phyloP scores from a whole-genome alignment of 2,329 filamentous ascomycete genomes.

The Laburnicola sp. region DNA sequence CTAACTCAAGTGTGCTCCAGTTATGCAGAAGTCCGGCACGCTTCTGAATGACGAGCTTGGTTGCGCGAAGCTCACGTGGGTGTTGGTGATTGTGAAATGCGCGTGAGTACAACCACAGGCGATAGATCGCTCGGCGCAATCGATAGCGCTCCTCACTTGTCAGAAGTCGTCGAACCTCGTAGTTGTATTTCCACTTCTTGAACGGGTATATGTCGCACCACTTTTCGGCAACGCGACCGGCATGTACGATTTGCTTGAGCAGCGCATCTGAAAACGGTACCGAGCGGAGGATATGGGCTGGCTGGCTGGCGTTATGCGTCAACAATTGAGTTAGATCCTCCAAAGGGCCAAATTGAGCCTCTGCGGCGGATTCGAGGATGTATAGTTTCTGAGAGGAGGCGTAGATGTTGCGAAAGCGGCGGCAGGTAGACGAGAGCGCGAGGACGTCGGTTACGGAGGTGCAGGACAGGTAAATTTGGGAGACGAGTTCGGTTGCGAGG shows the following conservation, averaged over 20 bases:
- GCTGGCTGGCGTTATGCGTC: slow-evolving; percentile 63
- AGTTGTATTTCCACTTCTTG: slow-evolving; percentile 65
- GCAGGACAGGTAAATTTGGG: slow-evolving; percentile 60
- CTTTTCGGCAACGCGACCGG: slow-evolving; percentile 59
- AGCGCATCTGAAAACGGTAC: slow-evolving; percentile 60
- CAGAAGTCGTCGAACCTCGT: slow-evolving; percentile 58
- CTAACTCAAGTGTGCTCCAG: slow-evolving; percentile 59
- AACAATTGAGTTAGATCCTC: slow-evolving; percentile 62
- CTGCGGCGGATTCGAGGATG: slow-evolving; percentile 58
- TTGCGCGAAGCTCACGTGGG: slow-evolving; percentile 54
- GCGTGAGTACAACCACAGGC: slow-evolving; percentile 62
- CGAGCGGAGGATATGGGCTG: slow-evolving; percentile 57
- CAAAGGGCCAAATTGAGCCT: slow-evolving; percentile 61
- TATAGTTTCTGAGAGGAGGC: slow-evolving; percentile 57
- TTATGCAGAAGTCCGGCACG: slow-evolving; percentile 62
- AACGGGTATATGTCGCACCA: slow-evolving; percentile 65
- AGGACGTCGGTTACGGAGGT: slow-evolving; percentile 57
- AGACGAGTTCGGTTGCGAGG: slow-evolving; percentile 61
- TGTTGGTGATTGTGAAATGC: slow-evolving; percentile 61
- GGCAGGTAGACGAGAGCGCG: slow-evolving; percentile 58
- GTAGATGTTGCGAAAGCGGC: slow-evolving; percentile 58
- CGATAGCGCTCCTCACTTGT: slow-evolving; percentile 54
- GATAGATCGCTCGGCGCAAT: slow-evolving; percentile 61
- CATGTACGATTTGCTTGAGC: slow-evolving; percentile 57
- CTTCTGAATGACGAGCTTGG: slow-evolving; percentile 53